A percentile compares a stretch with the other conserved stretches of the same genome.
phyloP scores from a whole-genome alignment of 495 filamentous ascomycete genomes.

The Cercophora sp. region DNA sequence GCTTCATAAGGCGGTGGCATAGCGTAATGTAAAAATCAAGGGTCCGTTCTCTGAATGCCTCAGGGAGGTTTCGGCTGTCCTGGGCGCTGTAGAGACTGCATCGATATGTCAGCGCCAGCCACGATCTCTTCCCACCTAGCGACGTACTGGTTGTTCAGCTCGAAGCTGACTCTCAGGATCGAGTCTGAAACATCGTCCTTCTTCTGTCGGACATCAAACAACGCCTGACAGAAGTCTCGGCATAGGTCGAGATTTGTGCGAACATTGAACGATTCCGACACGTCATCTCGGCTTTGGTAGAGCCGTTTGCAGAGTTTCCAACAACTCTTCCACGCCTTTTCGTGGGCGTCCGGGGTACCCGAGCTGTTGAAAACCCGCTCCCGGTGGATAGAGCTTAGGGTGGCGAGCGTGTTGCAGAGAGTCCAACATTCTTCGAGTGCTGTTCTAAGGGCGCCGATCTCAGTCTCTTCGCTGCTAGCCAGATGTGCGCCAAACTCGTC shows the following conservation, averaged over 20 bases:
- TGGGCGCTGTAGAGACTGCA: slow-evolving; percentile 76
- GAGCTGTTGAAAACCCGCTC: slow-evolving; percentile 68
- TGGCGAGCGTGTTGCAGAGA: slow-evolving; percentile 84
- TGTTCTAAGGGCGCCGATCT: slow-evolving; percentile 67
- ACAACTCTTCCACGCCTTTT: slow-evolving; percentile 86
- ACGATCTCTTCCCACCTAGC: no score
- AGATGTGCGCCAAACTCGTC: slow-evolving; percentile 39
- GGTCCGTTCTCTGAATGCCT: slow-evolving; percentile 83
- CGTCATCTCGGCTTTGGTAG: slow-evolving; percentile 73
- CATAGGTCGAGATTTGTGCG: slow-evolving; percentile 78
- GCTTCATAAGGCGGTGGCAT: slow-evolving; percentile 92
- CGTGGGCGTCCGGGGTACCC: slow-evolving; percentile 67
- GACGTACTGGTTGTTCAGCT: slow-evolving; percentile 82
- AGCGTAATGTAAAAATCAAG: slow-evolving; percentile 91
- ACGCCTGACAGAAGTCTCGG: slow-evolving; percentile 82
- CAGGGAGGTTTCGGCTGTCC: slow-evolving; percentile 71
- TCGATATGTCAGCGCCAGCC: not conserved
- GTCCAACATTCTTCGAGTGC: slow-evolving; percentile 92
- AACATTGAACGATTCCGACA: slow-evolving; percentile 63
- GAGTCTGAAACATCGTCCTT: slow-evolving; percentile 76
- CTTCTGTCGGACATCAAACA: slow-evolving; percentile 77
- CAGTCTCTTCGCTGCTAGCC: slow-evolving; percentile 49
- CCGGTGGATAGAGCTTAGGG: slow-evolving; percentile 78
- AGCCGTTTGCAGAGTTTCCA: slow-evolving; percentile 87
- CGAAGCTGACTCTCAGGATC: slow-evolving; percentile 84